Evolutionary conservation across 1,284 basidiomycete species (phyloP), one percentile per base, ranked within the genome.

Genomic region (Irpex sp.): DNA sequence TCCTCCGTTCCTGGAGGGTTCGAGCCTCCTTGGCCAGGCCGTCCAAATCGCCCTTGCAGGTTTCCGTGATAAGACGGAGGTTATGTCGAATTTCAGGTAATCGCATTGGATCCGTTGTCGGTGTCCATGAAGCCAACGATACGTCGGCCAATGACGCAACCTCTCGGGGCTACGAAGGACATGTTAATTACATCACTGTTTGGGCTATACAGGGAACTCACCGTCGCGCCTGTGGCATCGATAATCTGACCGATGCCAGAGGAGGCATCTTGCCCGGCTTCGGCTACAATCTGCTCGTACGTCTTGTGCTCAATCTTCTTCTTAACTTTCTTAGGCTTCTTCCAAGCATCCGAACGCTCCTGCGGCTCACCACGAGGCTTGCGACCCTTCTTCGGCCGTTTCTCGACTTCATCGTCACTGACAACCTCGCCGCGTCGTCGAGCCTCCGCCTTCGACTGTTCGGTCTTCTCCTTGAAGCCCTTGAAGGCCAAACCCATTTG

Each of bases 71-170:
- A 51, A 98, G 82, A 5, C 89, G 85, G 28, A 99, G 76, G 72
- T 99, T 99, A 72, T 99, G 96, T 39, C 95, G 86, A 19, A 99
- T 86, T 78, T 99, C 97, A 0, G 96, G 96, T 64, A 99, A 85
- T 63, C 91, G 88, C 52, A 87, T 92, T 1, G 87, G 81, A 67
- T 98, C 94, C 12, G 85, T 85, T 0, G 91, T 88, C 1, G 93
- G 93, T 12, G 88, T 87, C 93, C 94, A 95, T 6, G 86, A 82
- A 37, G 90, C 88, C 37, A 87, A 73, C 0, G 89, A 88, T 23
- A 94, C 78, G 35, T 93, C 89, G 1, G 93, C 85, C 23, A 96
- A 73, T 1, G 92, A 94, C 3, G 89, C 82, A 5, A 96, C 85
- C 73, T 95, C 91, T 45, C 90, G 83, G 23, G 88, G 85, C 90